phyloP scores from a whole-genome alignment of 257 asterid genomes.

The Phtheirospermum japonicum region DNA sequence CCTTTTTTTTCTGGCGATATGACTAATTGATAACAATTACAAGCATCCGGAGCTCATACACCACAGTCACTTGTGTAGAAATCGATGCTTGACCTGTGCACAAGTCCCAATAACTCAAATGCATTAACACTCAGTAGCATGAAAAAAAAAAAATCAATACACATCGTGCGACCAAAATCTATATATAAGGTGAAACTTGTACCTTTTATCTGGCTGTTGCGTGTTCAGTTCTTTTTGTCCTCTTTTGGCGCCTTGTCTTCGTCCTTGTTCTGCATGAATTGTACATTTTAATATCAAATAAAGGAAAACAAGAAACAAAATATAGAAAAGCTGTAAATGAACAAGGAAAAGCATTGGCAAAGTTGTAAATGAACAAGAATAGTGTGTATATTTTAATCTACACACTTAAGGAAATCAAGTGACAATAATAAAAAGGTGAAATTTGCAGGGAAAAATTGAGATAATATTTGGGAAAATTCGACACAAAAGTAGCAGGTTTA shows the following conservation, averaged over 20 bases:
- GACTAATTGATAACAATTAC: too few species aligned
- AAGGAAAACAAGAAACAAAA: background rate
- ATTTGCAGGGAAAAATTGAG: too few species aligned
- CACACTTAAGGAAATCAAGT: too few species aligned
- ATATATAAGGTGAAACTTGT: background rate
- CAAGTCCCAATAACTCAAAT: background rate
- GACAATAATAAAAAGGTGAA: too few species aligned
- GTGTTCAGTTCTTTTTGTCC: slow-evolving; percentile 50
- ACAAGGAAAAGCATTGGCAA: too few species aligned
- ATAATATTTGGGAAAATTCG: too few species aligned
- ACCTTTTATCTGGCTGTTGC: slow-evolving; percentile 25
- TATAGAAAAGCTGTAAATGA: background rate
- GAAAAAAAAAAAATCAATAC: background rate
- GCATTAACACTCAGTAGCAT: background rate
- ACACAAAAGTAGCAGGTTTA: slow-evolving; percentile 1
- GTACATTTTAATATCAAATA: background rate
- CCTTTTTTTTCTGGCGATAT: too few species aligned
- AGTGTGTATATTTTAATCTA: too few species aligned
- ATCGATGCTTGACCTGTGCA: too few species aligned
- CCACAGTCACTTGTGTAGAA: too few species aligned
- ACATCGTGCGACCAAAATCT: background rate
- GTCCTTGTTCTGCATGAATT: slow-evolving; percentile 37
- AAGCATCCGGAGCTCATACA: too few species aligned
- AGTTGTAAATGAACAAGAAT: background rate
- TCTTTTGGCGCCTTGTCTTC: slow-evolving; percentile 52